Evolutionary conservation across 768 basidiomycete species (phyloP).

Genomic region (Termitomyces sp.): DNA sequence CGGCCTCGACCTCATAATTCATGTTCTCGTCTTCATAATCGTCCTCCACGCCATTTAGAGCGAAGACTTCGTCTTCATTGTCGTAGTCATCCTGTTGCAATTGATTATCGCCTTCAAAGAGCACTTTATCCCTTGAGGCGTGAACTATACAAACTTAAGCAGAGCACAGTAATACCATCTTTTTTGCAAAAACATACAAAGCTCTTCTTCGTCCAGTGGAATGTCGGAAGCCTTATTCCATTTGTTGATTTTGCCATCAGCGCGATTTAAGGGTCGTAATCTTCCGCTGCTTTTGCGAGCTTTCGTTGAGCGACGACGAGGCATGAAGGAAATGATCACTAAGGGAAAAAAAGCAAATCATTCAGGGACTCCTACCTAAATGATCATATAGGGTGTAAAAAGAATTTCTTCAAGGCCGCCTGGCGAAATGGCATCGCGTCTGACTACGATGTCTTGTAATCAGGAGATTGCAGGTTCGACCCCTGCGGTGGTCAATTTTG

Average conservation of each 20-base stretch:
- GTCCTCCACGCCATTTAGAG: conserved; percentile 52
- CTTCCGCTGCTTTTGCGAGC: conserved; percentile 26
- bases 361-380: too few species aligned
- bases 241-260: conserved; percentile 48
- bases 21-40: conserved; percentile 33
- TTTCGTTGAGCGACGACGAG: conserved; percentile 38
- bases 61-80: conserved; percentile 81
- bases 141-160: conserved; percentile 46
- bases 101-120: conserved; percentile 57
- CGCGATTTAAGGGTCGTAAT: conserved; percentile 43
- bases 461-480: conserved; percentile 81
- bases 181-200: conserved; percentile 46
- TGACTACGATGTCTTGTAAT: conserved; percentile 64
- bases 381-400: too few species aligned
- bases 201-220: conserved; percentile 72
- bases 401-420: not conserved
- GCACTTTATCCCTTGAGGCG: conserved; percentile 65
- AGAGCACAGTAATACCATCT: not conserved
- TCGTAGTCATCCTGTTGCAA: conserved; percentile 40
- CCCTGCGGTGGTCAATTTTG: conserved; percentile 33
- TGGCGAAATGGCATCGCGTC: conserved; percentile 94
- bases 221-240: conserved; percentile 69
- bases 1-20: conserved; percentile 32
- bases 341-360: not conserved
- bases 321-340: conserved; percentile 27